Percentiles rank a stretch among this genome's conserved stretches.
Conservation (phyloP, 257 asterid species). For the Oldenlandia corymbosa region DNA sequence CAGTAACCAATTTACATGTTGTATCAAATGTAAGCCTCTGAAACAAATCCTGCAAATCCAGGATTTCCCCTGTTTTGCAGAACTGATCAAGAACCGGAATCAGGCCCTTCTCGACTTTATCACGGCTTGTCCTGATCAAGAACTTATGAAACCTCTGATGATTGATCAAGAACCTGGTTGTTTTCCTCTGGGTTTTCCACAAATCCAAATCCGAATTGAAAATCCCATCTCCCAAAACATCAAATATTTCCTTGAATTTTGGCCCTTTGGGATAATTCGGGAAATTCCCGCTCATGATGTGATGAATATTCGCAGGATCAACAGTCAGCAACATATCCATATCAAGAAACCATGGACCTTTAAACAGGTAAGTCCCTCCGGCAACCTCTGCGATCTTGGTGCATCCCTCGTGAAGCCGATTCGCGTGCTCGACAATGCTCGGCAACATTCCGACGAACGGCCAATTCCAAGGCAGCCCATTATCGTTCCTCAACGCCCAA, state of each 20-base stretch:
- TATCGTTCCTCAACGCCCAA: constrained; percentile 31
- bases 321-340: constrained; percentile 49
- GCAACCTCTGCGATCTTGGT: constrained; percentile 16
- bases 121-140: constrained; percentile 25
- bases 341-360: constrained; percentile 44
- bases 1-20: constrained; percentile 44
- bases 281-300: constrained; percentile 47
- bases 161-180: constrained; percentile 32
- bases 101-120: constrained; percentile 42
- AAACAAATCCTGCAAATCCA: constrained; percentile 59
- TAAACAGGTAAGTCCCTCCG: constrained; percentile 39
- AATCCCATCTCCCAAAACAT: constrained; percentile 61
- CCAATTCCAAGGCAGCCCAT: constrained; percentile 35
- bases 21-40: constrained; percentile 59
- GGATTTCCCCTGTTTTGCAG: constrained; percentile 9
- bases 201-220: constrained; percentile 45
- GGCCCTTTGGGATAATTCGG: constrained; percentile 52
- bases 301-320: constrained; percentile 54
- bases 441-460: constrained; percentile 58
- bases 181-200: constrained; percentile 48
- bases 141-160: constrained; percentile 35
- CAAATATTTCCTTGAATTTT: constrained; percentile 41
- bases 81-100: constrained; percentile 42
- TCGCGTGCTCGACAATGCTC: constrained; percentile 23
- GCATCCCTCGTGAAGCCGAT: constrained; percentile 38